Evolutionary conservation across 805 yeast species (phyloP).

Genomic region (Brettanomyces custersianus): DNA sequence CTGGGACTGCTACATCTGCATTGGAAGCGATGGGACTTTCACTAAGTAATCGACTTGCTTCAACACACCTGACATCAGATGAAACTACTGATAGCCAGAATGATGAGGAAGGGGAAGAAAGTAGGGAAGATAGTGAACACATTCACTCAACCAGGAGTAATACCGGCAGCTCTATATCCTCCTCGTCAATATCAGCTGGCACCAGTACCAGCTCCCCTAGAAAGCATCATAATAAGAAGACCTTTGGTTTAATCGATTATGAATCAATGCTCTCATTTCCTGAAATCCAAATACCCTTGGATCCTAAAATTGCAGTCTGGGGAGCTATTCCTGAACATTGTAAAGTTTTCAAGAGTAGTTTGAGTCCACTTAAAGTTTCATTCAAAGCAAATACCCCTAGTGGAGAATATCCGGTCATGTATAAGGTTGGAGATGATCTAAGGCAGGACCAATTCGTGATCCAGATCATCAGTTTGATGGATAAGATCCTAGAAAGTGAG

Average conservation of each 20-base stretch:
- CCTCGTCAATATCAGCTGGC: conserved; percentile 1
- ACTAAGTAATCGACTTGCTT: not conserved
- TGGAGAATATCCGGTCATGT: conserved; percentile 71
- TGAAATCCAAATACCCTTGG: conserved; percentile 69
- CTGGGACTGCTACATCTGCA: not conserved
- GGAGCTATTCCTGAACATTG: conserved; percentile 77
- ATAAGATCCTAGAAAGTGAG: conserved; percentile 76
- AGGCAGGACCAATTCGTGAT: conserved; percentile 96
- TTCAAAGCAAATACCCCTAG: conserved; percentile 44
- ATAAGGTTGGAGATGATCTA: conserved; percentile 91
- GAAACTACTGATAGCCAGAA: not conserved
- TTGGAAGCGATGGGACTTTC: conserved; percentile 15
- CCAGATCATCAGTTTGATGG: conserved; percentile 88
- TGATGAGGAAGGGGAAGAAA: not conserved
- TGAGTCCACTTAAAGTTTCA: conserved; percentile 79
- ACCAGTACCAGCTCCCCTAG: not conserved
- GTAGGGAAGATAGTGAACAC: too few relatives aligned
- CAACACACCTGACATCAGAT: not conserved
- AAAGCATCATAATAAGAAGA: not conserved
- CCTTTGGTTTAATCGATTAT: conserved; percentile 2
- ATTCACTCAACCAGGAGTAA: conserved; percentile 4
- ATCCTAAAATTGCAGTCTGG: conserved; percentile 64
- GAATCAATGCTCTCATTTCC: conserved; percentile 29
- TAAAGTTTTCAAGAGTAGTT: conserved; percentile 82
- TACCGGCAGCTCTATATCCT: not conserved